phyloP scores from a whole-genome alignment of 2,329 filamentous ascomycete genomes.

The Phoma sp. region DNA sequence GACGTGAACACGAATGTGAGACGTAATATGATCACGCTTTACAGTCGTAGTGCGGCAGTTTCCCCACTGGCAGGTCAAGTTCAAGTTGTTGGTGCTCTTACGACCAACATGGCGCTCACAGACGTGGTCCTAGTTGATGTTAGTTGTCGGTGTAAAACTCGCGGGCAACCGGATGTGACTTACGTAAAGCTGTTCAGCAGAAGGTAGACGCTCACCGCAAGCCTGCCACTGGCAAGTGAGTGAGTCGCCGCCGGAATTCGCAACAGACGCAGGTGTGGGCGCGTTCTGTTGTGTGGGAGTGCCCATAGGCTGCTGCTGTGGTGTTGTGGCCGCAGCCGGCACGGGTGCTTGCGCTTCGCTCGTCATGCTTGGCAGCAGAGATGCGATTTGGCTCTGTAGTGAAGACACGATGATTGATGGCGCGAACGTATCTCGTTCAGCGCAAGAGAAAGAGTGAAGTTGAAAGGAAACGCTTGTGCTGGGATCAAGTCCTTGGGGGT shows the following conservation, averaged over 20 bases:
- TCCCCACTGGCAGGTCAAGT: constrained; percentile 96
- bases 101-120: constrained; percentile 98
- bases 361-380: constrained; percentile 23
- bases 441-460: constrained; percentile 13
- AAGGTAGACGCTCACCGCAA: constrained; percentile 65
- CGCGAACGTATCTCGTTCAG: constrained; percentile 21
- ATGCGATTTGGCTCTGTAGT: constrained; percentile 18
- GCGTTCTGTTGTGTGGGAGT: constrained; percentile 43
- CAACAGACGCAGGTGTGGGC: constrained; percentile 38
- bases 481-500: constrained; percentile 12
- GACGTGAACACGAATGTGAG: constrained; percentile 98
- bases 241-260: constrained; percentile 49
- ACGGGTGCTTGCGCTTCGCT: constrained; percentile 28
- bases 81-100: constrained; percentile 99
- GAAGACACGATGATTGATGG: constrained; percentile 20
- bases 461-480: constrained; percentile 8
- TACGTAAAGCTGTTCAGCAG: constrained; percentile 68
- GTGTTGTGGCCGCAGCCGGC: constrained; percentile 33
- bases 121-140: constrained; percentile 78
- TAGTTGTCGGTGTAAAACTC: constrained; percentile 22
- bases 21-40: constrained; percentile 99
- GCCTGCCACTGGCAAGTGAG: constrained; percentile 67
- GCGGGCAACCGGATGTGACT: constrained; percentile 30
- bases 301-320: constrained; percentile 41
- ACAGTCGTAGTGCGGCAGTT: constrained; percentile 95